A percentile compares a stretch with the other conserved stretches of the same genome.
Evolutionary conservation across 345 rosid species (phyloP).

Genomic region (Rhodamnia argentea): DNA sequence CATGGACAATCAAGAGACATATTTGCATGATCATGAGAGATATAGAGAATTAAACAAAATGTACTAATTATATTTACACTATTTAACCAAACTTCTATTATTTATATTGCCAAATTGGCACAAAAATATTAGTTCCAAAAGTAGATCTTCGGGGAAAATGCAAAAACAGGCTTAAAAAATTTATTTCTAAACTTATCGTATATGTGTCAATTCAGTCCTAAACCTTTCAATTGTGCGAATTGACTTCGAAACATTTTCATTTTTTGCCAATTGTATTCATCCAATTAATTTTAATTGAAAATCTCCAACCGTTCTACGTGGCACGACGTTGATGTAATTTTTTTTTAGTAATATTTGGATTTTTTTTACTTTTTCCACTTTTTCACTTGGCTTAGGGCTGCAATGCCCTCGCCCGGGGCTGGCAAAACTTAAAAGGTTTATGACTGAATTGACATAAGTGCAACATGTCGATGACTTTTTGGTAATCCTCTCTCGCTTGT

Average conservation of each 20-base stretch:
- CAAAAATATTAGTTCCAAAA: not conserved
- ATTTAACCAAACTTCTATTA: not conserved
- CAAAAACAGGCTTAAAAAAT: not conserved
- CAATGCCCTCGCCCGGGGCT: too few relatives aligned
- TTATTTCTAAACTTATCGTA: not conserved
- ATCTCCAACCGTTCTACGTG: too few relatives aligned
- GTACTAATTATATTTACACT: not conserved
- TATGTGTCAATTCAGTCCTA: not conserved
- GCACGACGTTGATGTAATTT: too few relatives aligned
- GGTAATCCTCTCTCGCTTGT: too few relatives aligned
- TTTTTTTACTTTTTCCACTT: too few relatives aligned
- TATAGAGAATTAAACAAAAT: not conserved
- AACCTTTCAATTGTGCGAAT: rapidly evolving
- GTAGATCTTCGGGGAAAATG: not conserved
- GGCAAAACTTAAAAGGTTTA: too few relatives aligned
- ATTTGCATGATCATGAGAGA: too few relatives aligned
- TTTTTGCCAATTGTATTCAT: too few relatives aligned
- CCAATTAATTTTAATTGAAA: not conserved
- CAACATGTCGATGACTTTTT: too few relatives aligned
- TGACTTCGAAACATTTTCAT: not conserved
- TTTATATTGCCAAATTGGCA: not conserved
- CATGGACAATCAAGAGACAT: not conserved
- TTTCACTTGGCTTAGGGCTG: too few relatives aligned
- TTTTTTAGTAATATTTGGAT: too few relatives aligned
- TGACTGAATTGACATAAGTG: too few relatives aligned